These are phyloP conservation scores for Zygosaccharomyces siamensis DNA, from an alignment of 805 yeast genomes.

Conservation along the genomic window DNA sequence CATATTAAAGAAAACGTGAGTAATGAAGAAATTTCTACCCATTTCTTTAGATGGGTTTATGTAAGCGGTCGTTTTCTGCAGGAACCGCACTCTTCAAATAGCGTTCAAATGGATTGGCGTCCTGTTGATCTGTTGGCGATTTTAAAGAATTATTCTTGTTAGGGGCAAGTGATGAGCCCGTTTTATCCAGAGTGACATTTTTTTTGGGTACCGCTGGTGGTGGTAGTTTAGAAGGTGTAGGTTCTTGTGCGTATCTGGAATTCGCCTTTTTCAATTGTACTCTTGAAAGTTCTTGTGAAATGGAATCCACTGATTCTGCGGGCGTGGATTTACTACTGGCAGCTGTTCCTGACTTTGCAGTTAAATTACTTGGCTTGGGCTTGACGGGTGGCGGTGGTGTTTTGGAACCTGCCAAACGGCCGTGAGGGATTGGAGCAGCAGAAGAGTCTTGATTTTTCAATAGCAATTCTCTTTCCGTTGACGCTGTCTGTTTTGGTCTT, in stretches of 20 bases:
- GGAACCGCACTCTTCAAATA: slow-evolving; percentile 40
- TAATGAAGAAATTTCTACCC: not conserved
- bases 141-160: slow-evolving; percentile 10
- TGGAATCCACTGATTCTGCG: slow-evolving; percentile 5
- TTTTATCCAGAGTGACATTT: slow-evolving; percentile 12
- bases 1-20: not conserved
- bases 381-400: slow-evolving; percentile 24
- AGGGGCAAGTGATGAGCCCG: slow-evolving; percentile 20
- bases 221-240: slow-evolving; percentile 5
- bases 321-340: not conserved
- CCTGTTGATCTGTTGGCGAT: slow-evolving; percentile 6
- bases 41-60: slow-evolving; percentile 10
- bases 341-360: not conserved
- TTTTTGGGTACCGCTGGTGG: slow-evolving; percentile 23
- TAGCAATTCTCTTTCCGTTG: slow-evolving; percentile 3
- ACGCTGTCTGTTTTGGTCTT: slow-evolving; percentile 10
- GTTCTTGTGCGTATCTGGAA: slow-evolving; percentile 2
- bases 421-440: not conserved
- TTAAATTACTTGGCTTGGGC: slow-evolving; percentile 27
- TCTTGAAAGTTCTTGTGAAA: slow-evolving; percentile 14
- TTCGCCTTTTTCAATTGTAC: slow-evolving; percentile 16
- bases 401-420: not conserved
- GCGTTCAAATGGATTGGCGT: slow-evolving; percentile 36
- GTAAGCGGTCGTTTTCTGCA: slow-evolving; percentile 34
- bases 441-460: slow-evolving; percentile 15